Evolutionary conservation across 805 yeast species (phyloP), one percentile per base, ranked within the genome.

Genomic region (Nematodospora valgi): DNA sequence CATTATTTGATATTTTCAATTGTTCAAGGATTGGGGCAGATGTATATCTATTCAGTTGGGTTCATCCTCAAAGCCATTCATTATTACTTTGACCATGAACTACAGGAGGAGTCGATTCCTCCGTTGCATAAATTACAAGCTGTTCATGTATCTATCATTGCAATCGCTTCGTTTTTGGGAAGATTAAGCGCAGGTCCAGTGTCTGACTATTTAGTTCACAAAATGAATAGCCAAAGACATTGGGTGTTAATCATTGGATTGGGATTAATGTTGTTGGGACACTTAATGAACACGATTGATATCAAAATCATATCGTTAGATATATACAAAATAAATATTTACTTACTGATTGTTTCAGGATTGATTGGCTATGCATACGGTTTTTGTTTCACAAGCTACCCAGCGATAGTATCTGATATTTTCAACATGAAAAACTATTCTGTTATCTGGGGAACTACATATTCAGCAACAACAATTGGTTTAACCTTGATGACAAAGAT

Each of bases 21-120:
- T 12, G 43, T 56, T n/a, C 66, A 60, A 43, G 66, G 66, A 5
- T 46, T 60, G 36, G 65, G 66, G 9, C 66, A 60, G 43, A 58
- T 60, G 64, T 60, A 60, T 41, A 60, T 60, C 9, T 60, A 52
- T 37, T 54, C 59, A 16, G 55, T 59, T 33, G 66, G 66, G 3
- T 59, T 45, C 31, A 45, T 59, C 10, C 35, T 58, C 16, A 56
- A 58, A 40, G 65, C 65, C 7, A 26, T 58, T 2, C 49, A 51
- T 36, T 47, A 46, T 33, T 44, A 48, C 27, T 55, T 48, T 37
- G 34, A 14, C 5, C 18, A 25, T 19, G 23, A 30, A 28, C 16
- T 25, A 25, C 18, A 24, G 20, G 21, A 26, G n/a, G 36, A 32
- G 4, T 20, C 26, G 11, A 33, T 27, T 5, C 42, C 49, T 3